Base-by-base conservation (phyloP, 148 eudicot species). In the Vaccinium corymbosum region DNA sequence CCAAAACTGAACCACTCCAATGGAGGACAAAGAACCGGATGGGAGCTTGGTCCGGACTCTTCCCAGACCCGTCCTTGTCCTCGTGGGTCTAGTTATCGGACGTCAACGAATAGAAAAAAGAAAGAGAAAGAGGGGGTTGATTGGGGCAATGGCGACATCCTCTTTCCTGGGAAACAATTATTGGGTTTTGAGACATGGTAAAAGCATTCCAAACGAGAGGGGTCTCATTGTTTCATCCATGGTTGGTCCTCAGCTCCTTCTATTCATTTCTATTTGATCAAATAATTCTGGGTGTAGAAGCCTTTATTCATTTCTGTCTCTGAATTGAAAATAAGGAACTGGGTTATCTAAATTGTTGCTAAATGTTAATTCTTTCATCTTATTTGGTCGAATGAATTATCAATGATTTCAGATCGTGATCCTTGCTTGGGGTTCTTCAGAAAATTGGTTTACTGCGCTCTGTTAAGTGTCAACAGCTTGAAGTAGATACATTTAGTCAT, bases 111-210 rank as follows among this genome's bases (percentile, higher is more conserved):
- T 42, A 42, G 38, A 35, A 35, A 35, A 9, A 29, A 52, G n/a
- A 51, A 27, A 32, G 64, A 38, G 64, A 25, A 29, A 64, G 79
- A 55, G 79, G 19, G 22, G 17, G 22, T n/a, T 3, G 8, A 14
- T 17, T 42, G 70, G 64, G 64, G 75, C 29, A 64, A 74, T 87
- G 86, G 74, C 81, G 82, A 56, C 85, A 55, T 27, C 80, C 9
- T 86, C 90, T 42, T 88, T 89, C 75, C 76, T 91, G 86, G 79
- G 81, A 56, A 95, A 95, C 90, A 87, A 87, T 64, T 95, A 93
- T 78, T 95, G 98, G 98, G 89, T 94, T 49, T 88, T 95, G 3
- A 93, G 98, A 62, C 98, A 95, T 87, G 98, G 98, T 52, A 95
- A 91, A 87, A 94, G 98, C 94, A 93, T 95, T 78, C 97, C 98